Conservation (phyloP, 169 alveolate species). For the Eimeria sp. region DNA sequence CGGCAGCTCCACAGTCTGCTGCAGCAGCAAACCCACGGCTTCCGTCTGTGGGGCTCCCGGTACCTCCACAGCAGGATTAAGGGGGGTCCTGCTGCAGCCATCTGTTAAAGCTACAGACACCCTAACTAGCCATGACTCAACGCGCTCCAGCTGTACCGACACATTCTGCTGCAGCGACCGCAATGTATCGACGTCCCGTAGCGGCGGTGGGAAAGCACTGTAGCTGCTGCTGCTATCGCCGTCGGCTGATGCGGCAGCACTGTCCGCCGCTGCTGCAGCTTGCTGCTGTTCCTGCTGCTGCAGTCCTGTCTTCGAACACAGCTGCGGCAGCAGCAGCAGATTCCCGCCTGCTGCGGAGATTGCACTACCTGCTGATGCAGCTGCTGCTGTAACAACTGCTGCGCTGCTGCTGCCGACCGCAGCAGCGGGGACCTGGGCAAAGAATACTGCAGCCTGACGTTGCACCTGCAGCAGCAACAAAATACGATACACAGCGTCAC, state of each 20-base stretch:
- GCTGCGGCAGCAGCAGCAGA: conserved; percentile 62
- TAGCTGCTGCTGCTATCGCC: conserved; percentile 43
- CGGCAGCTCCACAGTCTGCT: conserved; percentile 53
- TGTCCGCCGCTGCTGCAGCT: conserved; percentile 56
- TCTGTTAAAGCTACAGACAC: conserved; percentile 69
- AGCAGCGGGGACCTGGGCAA: conserved; percentile 45
- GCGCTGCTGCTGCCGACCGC: conserved; percentile 69
- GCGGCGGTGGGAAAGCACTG: conserved; percentile 46
- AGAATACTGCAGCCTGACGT: conserved; percentile 71
- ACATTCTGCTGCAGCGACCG: conserved; percentile 72
- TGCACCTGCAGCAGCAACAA: conserved; percentile 72
- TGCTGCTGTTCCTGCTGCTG: conserved; percentile 59
- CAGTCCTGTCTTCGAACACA: conserved; percentile 21
- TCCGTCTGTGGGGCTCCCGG: conserved; percentile 33
- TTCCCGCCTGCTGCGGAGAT: conserved; percentile 53
- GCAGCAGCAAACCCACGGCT: conserved; percentile 3
- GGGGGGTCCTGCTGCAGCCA: conserved; percentile 55
- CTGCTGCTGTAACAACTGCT: conserved; percentile 70
- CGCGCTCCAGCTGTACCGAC: conserved; percentile 76
- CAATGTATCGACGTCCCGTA: conserved; percentile 48
- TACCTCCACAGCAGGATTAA: conserved; percentile 26
- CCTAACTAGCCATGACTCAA: conserved; percentile 66
- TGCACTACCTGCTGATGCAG: conserved; percentile 65
- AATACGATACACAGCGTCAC: neutral
- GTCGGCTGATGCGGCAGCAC: conserved; percentile 4